Base-by-base conservation (phyloP, 306 rosid species). In the Rosa lucieae region DNA sequence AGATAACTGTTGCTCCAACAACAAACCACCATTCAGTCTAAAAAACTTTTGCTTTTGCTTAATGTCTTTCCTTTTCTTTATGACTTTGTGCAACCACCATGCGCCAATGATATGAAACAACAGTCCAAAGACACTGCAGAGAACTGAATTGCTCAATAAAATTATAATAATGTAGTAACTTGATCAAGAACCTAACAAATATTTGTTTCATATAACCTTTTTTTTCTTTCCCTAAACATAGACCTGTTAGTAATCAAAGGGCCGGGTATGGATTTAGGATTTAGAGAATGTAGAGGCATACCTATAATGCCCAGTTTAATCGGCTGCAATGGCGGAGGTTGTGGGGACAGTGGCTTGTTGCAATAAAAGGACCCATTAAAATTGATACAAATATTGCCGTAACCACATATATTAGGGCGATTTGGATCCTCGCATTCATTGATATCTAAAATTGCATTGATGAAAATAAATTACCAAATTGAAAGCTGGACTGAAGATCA, bases 391-490 rank as follows among this genome's bases (percentile, higher is more conserved):
- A 10, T 49, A 0, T 6, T 42, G 2, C 53, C 17, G 18, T 5
- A 10, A 11, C 4, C 15, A 49, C 17, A 49, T 10, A 11, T 48
- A 48, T 48, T 32, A 32, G 35, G 35, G 37, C 37, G 37, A 2
- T 32, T 11, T 11, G 32, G 72, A 67, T 39, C 29, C 29, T 26
- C 39, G 40, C 78, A 75, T 75, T 75, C 78, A 43, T 75, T 7
- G 32, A 6, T 44, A 4, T 75, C 59, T 75, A 26, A 21, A 10
- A 7, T 72, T 46, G 29, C 21, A 13, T 43, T 43, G 46, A 43
- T 43, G 0, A 5, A 0, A 1, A 43, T 43, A 0, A 43, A 6
- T 43, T 6, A 43, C 8, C 46, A 43, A 43, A 43, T 43, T 7
- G 10, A 43, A 43, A 43, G 46, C 8, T 43, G 46, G 8, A 26